Base-by-base conservation (phyloP, 495 filamentous ascomycete species). In the Echria macrotheca region DNA sequence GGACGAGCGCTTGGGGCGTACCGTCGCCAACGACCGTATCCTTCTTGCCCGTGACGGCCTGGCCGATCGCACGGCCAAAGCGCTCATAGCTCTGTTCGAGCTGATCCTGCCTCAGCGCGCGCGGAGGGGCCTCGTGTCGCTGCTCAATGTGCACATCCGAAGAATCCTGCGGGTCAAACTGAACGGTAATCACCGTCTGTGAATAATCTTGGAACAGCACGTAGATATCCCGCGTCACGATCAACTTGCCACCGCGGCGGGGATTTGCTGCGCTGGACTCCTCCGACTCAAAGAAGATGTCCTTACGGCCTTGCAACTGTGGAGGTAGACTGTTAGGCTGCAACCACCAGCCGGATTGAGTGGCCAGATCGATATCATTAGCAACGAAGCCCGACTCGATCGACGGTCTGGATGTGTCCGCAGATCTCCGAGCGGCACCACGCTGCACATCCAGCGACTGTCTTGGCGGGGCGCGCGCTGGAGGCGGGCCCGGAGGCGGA, bases 121-220 rank as follows among this genome's bases (percentile, higher is more conserved):
- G 74, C 7, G 93, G 91, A 6, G 93, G 91, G 1, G 77, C 68
- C 56, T 97, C 87, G 55, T 98, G 93, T 15, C 84, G 82, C 66
- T 98, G 93, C 53, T 94, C 87, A 7, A 96, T 63, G 2, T 72
- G 67, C 8, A 82, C 84, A 55, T 89, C 83, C 28, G 75, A 66
- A 6, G 86, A 79, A 57, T 95, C 83, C 36, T 81, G 74, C 2
- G 82, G 70, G 64, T 96, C 87, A 65, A 84, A 97, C 49, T 77
- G 83, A 23, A 83, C 87, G 0, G 82, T 87, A 58, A 97, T 79
- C 51, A 96, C 70, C 1, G 91, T 97, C 62, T 97, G 93, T 12
- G 91, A 96, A 65, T 97, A 97, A 67, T 98, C 93, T 49, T 88
- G 83, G 71, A 85, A 97, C 2, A 98, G 74, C 21, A 96, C 72